Base-by-base conservation (phyloP, 768 basidiomycete genomes). In the Dacryopinax spathularia region DNA sequence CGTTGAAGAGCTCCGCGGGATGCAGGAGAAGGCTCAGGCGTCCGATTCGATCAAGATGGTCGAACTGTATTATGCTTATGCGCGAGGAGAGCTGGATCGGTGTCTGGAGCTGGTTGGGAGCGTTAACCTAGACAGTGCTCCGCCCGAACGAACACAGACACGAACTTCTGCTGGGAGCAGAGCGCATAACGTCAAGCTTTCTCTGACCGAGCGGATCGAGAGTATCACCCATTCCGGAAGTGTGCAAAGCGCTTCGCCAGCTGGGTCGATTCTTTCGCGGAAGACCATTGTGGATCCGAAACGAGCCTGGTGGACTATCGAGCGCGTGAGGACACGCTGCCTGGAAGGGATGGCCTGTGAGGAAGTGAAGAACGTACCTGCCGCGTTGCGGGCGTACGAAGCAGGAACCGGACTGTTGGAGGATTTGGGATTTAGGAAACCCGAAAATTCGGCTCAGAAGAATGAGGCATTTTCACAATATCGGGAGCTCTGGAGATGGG, bases 401-500 rank as follows among this genome's bases (percentile, higher is more conserved):
- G 67, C 77, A 6, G 81, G 81, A 0, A 71, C 84, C 4, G 80
- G 84, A 1, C 77, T 87, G 13, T 77, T 91, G 48, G 72, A 76
- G 76, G 34, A 82, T 83, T 64, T 68, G 39, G 60, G 63, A 20
- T 33, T 62, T n/a, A 60, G 62, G 33, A 63, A 27, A 36, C 33
- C 9, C 41, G 62, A 5, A 34, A 65, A 63, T 37, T 56, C 60
- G 60, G 56, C 37, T 68, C 73, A 66, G 69, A 76, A n/a, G 78
- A 78, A 62, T 79, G 74, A 80, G 1, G 78, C 84, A 3, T 91
- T 91, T 68, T 71, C 75, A 2, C 80, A 80, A 48, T 84, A 88
- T 63, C 86, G 87, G 6, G 93, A 97, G 69, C 78, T 94, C 10
- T 92, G 90, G 79, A 80, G 91, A 60, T 93, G 89, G 88, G 78